phyloP scores from a whole-genome alignment of 257 asterid genomes.

The Petrea volubilis region DNA sequence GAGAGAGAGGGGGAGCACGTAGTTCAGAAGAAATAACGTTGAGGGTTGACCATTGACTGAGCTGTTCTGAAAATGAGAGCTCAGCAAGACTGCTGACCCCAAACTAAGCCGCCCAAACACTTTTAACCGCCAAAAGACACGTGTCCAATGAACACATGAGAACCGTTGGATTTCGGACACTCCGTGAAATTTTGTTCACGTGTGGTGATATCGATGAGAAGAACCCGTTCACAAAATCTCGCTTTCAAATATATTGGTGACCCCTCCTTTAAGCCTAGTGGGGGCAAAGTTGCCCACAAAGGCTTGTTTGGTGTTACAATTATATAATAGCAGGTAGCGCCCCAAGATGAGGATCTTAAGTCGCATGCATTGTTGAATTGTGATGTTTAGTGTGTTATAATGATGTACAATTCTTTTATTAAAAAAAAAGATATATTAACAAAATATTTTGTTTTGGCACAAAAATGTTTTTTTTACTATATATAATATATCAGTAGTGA shows the following conservation, averaged over 20 bases:
- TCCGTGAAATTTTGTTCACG: not conserved
- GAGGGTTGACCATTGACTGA: not conserved
- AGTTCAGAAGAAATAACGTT: not conserved
- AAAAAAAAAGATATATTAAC: too few species aligned
- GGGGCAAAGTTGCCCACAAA: too few species aligned
- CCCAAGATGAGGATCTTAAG: too few species aligned
- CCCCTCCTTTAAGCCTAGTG: too few species aligned
- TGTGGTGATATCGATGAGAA: not conserved
- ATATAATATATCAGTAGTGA: too few species aligned
- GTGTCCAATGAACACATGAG: not conserved
- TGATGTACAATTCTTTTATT: too few species aligned
- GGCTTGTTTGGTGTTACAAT: not conserved
- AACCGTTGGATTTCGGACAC: not conserved
- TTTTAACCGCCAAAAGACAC: not conserved
- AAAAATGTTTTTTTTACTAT: too few species aligned
- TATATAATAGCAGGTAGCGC: too few species aligned
- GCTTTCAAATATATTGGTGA: not conserved
- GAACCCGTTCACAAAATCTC: not conserved
- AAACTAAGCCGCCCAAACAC: slow-evolving; percentile 1
- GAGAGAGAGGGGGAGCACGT: not conserved
- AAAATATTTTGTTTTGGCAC: too few species aligned
- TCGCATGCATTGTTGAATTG: too few species aligned
- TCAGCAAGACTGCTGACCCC: too few species aligned
- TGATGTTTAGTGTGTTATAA: too few species aligned
- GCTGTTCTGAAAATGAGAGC: not conserved